Evolutionary conservation across 768 basidiomycete genomes (phyloP).

Genomic region (Symmetrospora coprosmae): DNA sequence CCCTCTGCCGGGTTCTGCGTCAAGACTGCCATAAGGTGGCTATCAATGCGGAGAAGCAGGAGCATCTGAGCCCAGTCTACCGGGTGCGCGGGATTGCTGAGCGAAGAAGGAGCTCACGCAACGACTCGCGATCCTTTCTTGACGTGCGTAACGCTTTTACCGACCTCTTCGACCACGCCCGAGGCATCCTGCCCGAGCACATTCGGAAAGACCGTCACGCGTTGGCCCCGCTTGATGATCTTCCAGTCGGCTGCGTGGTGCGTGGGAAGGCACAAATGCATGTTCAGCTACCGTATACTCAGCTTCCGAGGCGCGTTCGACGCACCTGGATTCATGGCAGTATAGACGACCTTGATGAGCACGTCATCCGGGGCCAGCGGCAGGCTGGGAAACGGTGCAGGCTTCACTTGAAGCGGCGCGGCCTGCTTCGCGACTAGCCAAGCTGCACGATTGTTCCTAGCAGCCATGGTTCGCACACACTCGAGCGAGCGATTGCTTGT

Average conservation of each 20-base stretch:
- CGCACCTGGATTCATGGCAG: slow-evolving; percentile 18
- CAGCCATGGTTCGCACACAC: too few relatives aligned
- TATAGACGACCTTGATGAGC: slow-evolving; percentile 11
- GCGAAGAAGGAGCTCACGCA: not conserved
- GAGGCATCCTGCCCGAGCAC: slow-evolving; percentile 45
- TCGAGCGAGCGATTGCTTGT: too few relatives aligned
- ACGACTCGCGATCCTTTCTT: slow-evolving; percentile 45
- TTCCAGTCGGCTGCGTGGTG: slow-evolving; percentile 16
- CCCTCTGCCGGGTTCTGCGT: slow-evolving; percentile 1
- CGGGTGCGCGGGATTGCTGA: not conserved
- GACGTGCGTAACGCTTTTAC: slow-evolving; percentile 45
- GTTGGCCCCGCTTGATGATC: slow-evolving; percentile 10
- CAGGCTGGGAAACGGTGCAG: not conserved
- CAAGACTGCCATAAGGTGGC: slow-evolving; percentile 4
- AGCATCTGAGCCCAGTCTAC: too few relatives aligned
- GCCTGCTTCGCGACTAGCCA: not conserved
- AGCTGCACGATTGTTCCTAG: slow-evolving; percentile 15
- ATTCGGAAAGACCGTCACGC: slow-evolving; percentile 37
- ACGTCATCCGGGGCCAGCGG: slow-evolving; percentile 7
- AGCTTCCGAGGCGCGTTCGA: not conserved
- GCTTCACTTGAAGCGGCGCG: slow-evolving; percentile 8
- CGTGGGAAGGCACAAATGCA: not conserved
- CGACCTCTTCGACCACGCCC: slow-evolving; percentile 45
- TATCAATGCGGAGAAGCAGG: not conserved
- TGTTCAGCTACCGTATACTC: not conserved